These are phyloP conservation scores for Euphorbia lathyris DNA, from an alignment of 345 rosid genomes.

Conservation along the genomic window DNA sequence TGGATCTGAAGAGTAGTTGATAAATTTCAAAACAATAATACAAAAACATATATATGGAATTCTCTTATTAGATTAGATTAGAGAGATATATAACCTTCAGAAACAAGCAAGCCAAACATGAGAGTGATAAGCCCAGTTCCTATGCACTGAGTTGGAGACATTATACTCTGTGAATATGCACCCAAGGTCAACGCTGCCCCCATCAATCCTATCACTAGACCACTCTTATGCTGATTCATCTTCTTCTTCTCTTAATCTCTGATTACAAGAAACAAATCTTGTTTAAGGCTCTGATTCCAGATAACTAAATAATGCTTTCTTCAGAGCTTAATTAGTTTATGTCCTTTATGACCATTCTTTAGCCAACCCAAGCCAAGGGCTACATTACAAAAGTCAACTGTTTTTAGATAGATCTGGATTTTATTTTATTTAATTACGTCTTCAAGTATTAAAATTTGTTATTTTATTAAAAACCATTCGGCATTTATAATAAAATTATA, in stretches of 20 bases:
- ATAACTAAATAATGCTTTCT: background rate
- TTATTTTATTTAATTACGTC: background rate
- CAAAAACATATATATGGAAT: too few relatives aligned
- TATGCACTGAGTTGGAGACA: slow-evolving; percentile 56
- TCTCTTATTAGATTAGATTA: slow-evolving; percentile 17
- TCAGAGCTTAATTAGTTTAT: background rate
- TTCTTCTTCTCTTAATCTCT: background rate
- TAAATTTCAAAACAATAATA: too few relatives aligned
- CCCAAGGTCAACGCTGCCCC: slow-evolving; percentile 73
- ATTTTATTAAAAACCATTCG: too few relatives aligned
- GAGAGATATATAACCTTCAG: slow-evolving; percentile 69
- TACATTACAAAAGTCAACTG: slow-evolving; percentile 3
- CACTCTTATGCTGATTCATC: slow-evolving; percentile 50
- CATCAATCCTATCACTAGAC: slow-evolving; percentile 57
- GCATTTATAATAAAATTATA: too few relatives aligned
- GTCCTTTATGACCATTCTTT: background rate
- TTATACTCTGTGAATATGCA: slow-evolving; percentile 62
- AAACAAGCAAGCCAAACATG: slow-evolving; percentile 65
- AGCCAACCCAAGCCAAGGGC: slow-evolving; percentile 3
- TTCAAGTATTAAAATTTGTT: background rate
- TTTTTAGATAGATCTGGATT: background rate
- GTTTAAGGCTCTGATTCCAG: background rate
- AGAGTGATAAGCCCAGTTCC: slow-evolving; percentile 60
- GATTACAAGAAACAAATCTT: too few relatives aligned
- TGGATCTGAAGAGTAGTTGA: too few relatives aligned